Base-by-base conservation (phyloP, 768 basidiomycete species). In the Psilocybe sp. region DNA sequence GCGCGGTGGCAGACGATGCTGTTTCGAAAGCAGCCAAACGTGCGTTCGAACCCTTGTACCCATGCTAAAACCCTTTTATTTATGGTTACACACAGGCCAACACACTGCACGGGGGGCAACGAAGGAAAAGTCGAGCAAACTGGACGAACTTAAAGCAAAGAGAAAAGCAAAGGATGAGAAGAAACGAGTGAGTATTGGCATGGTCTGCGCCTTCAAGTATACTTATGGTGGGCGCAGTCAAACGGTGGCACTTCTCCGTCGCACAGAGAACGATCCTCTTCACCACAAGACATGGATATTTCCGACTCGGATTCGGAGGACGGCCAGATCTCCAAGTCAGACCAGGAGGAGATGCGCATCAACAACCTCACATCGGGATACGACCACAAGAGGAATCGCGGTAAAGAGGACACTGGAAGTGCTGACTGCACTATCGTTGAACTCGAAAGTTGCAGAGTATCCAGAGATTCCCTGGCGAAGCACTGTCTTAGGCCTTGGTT, bases 141-240 rank as follows among this genome's bases (percentile, higher is more conserved):
- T 93, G 8, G 88, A 88, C 52, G 93, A 93, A 64, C 75, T 97
- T 20, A 95, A 89, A 69, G 90, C 87, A 5, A 86, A 77, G 60
- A 79, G 95, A 33, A 89, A 86, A 59, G 92, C 91, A 8, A 95
- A 93, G 69, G 91, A 87, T 56, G 91, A 95, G 66, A 86, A 87
- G 68, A 88, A 85, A 64, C 79, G 85, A 52, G 94, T 93, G 66
- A 55, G 82, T 58, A 15, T 23, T 38, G 5, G 11, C 48, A 40
- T 23, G 16, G 36, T 19, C 40, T 16, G 10, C 28, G 12, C 4
- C 19, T 18, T 19, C n/a, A n/a, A 13, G 14, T 47, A 40, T 41
- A 28, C 43, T 56, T 19, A 40, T 42, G 41, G 49, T 53, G 57
- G 56, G 44, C 62, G 35, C 54, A 85, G 80, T 75, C 72, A 7